phyloP scores from a whole-genome alignment of 176 grass and related monocot genomes.

The Cenchrus fungigraminus region DNA sequence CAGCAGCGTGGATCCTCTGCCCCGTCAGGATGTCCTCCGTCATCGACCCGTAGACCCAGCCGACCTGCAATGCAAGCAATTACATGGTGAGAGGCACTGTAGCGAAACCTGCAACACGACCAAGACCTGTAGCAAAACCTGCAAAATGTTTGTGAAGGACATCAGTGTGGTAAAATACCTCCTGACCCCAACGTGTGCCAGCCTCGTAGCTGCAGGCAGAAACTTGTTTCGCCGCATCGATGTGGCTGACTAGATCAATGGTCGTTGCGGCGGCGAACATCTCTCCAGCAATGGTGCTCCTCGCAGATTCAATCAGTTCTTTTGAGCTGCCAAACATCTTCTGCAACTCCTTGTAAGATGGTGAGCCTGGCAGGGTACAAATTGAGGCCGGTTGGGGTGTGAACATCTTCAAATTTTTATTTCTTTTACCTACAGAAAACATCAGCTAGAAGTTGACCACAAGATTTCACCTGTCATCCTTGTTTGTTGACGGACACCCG shows the following conservation, averaged over 20 bases:
- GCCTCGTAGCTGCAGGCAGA: conserved; percentile 31
- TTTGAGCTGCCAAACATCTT: conserved; percentile 35
- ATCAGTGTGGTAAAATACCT: conserved; percentile 10
- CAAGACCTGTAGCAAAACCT: not conserved
- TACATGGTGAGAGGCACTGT: not conserved
- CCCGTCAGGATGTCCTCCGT: conserved; percentile 48
- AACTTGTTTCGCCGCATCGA: conserved; percentile 30
- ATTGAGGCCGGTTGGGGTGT: not conserved
- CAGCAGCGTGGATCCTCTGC: conserved; percentile 28
- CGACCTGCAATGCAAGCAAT: conserved; percentile 22
- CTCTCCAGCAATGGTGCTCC: not conserved
- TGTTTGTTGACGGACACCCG: not conserved
- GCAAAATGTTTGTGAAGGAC: not conserved
- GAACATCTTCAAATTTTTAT: too few species aligned
- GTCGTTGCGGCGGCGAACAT: not conserved
- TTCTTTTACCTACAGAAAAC: too few species aligned
- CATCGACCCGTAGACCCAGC: conserved; percentile 52
- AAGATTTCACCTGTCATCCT: conserved; percentile 18
- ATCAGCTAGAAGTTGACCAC: not conserved
- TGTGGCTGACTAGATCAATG: not conserved
- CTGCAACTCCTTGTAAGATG: conserved; percentile 41
- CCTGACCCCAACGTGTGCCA: conserved; percentile 39
- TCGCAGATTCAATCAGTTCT: conserved; percentile 34
- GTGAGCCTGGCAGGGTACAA: conserved; percentile 22
- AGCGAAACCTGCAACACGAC: conserved; percentile 4